Evolutionary conservation across 768 basidiomycete genomes (phyloP), one percentile per base, ranked within the genome.

Genomic region (Psilocybe sp.): DNA sequence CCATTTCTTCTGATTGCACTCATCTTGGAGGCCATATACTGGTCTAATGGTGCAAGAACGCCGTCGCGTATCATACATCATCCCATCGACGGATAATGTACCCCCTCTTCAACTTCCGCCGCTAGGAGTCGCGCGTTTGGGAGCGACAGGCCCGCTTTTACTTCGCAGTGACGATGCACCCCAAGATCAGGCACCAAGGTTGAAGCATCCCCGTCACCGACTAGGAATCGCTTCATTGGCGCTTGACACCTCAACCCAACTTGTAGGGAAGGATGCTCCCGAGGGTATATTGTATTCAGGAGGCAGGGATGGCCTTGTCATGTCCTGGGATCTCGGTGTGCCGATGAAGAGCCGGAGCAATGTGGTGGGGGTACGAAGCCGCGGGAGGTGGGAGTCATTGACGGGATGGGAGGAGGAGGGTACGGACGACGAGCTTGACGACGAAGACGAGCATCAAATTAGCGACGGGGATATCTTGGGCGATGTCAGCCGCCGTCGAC

Each of bases 201-300:
- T 63, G 41, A 67, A 67, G 10, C 82, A 89, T 54, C 88, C 90
- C n/a, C 78, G 85, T 31, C 94, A 98, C 69, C 81, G 92, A 16
- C 79, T 98, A 0, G 92, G 92, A 3, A 84, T 94, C 34, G 82
- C 89, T 1, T 85, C 89, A 0, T 77, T 98, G n/a, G 94, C 90
- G 0, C 72, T 98, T 16, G 94, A 98, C 67, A 77, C 80, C 0
- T 85, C 90, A 0, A 96, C 94, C 2, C 78, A 79, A 41, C 76
- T 97, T 6, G 63, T 77, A n/a, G 86, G 86, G 5, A 74, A 72
- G n/a, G 51, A 66, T 4, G 60, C 76, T 4, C 93, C 94, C 0
- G 84, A 90, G 56, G 94, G 94, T 4, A 94, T 97, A 37, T 69
- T 97, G 2, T 97, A 97, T 64, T 84, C 91, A 2, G 93, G 87